Percentiles rank a stretch among this genome's conserved stretches.
Conservation (phyloP, 805 yeast species). For the Metschnikowia matae region DNA sequence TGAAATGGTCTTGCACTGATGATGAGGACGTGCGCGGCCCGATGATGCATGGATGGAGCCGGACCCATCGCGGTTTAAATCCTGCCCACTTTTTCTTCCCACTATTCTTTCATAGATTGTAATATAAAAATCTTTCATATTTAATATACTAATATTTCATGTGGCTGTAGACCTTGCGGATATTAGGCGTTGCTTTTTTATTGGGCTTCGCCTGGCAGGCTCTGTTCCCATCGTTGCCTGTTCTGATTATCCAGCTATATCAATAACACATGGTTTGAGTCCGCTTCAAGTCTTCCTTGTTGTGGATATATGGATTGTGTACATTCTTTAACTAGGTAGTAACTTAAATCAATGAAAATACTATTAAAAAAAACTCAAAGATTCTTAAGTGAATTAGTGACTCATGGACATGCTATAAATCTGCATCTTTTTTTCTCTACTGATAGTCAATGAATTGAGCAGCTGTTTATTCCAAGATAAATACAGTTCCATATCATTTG, state of each 20-base stretch:
- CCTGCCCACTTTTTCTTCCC: background rate
- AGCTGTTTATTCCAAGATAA: too few species aligned
- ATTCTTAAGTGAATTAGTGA: too few species aligned
- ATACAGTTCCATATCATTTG: too few species aligned
- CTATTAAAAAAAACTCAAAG: too few species aligned
- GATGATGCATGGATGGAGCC: background rate
- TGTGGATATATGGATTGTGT: constrained; percentile 45
- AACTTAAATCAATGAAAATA: too few species aligned
- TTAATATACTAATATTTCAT: background rate
- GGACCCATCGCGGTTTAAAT: constrained; percentile 1
- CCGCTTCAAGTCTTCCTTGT: constrained; percentile 32
- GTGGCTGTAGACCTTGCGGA: constrained; percentile 13
- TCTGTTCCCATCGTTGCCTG: constrained; percentile 7
- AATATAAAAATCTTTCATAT: too few species aligned
- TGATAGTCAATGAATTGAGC: too few species aligned
- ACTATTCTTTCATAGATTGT: background rate
- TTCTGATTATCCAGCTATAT: constrained; percentile 31
- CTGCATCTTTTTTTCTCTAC: too few species aligned
- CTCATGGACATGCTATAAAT: too few species aligned
- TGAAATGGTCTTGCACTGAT: background rate
- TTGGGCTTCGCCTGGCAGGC: constrained; percentile 7
- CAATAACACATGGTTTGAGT: constrained; percentile 45
- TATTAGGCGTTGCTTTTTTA: constrained; percentile 12
- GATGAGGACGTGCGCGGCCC: constrained; percentile 13
- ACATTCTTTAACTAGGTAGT: constrained; percentile 21